Evolutionary conservation across 75 land plant species (phyloP).

Genomic region (Sequoiadendron giganteum): DNA sequence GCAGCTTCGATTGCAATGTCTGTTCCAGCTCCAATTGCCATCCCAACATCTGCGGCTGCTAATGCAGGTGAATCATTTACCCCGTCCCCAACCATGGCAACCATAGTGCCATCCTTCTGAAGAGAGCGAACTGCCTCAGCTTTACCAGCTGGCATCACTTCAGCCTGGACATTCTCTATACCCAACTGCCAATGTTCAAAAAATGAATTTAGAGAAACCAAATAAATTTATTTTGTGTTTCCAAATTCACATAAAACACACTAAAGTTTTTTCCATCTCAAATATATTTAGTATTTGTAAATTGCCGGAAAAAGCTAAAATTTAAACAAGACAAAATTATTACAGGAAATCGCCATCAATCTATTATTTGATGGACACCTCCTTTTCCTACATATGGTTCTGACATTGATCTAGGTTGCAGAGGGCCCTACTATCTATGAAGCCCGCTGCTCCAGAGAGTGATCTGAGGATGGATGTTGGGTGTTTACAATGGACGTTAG

Average conservation of each 20-base stretch:
- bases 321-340: not conserved
- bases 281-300: not conserved
- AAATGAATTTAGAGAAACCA: not conserved
- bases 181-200: conserved; percentile 54
- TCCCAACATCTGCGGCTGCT: conserved; percentile 97
- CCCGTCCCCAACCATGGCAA: conserved; percentile 99
- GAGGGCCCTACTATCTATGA: not conserved
- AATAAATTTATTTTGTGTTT: not conserved
- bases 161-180: conserved; percentile 75
- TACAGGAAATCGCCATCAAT: not conserved
- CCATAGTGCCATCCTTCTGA: conserved; percentile 78
- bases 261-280: not conserved
- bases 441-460: not conserved
- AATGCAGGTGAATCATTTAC: conserved; percentile 97
- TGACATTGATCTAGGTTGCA: not conserved
- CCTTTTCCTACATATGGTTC: too few species aligned
- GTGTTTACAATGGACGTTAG: too few species aligned
- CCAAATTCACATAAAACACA: not conserved
- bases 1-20: conserved; percentile 99
- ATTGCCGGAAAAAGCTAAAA: not conserved
- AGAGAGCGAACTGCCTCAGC: conserved; percentile 69
- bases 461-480: not conserved
- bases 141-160: conserved; percentile 91
- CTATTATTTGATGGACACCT: not conserved
- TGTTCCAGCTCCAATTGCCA: conserved; percentile 99